These are phyloP conservation scores for Fusarium nanum DNA, from an alignment of 2,329 filamentous ascomycete genomes.

Conservation along the genomic window DNA sequence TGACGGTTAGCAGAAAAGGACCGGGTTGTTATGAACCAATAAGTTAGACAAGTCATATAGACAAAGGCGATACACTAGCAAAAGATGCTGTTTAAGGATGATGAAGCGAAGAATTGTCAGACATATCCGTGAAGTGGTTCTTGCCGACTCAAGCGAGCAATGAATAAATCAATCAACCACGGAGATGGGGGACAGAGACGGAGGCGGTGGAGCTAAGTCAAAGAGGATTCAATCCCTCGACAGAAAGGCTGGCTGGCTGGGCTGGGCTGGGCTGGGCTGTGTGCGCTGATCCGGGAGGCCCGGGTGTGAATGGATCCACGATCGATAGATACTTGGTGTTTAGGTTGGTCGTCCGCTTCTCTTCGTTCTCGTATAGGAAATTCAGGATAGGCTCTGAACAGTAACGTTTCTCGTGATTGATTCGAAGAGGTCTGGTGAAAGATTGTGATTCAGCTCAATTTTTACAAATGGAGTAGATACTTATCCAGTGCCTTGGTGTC, in stretches of 20 bases:
- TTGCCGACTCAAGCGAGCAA: constrained; percentile 25
- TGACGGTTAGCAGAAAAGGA: constrained; percentile 11
- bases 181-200: constrained; percentile 2
- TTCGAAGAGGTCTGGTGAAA: background rate
- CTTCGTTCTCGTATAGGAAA: constrained; percentile 21
- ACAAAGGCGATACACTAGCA: constrained; percentile 5
- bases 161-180: constrained; percentile 6
- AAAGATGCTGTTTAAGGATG: constrained; percentile 24
- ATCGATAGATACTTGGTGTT: constrained; percentile 39
- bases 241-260: background rate
- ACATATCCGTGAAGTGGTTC: constrained; percentile 20
- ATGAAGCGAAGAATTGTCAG: constrained; percentile 17
- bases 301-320: constrained; percentile 43
- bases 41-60: background rate
- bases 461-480: background rate
- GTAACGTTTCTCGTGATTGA: background rate
- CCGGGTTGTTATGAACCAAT: constrained; percentile 13
- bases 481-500: constrained; percentile 13
- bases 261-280: constrained; percentile 20
- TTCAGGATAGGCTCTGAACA: background rate
- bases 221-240: constrained; percentile 18
- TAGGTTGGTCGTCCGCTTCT: constrained; percentile 12
- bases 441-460: background rate
- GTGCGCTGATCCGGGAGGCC: constrained; percentile 42
- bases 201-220: constrained; percentile 41